These are phyloP conservation scores for Leccinum subtestaceum DNA, from an alignment of 768 basidiomycete genomes.

Conservation along the genomic window DNA sequence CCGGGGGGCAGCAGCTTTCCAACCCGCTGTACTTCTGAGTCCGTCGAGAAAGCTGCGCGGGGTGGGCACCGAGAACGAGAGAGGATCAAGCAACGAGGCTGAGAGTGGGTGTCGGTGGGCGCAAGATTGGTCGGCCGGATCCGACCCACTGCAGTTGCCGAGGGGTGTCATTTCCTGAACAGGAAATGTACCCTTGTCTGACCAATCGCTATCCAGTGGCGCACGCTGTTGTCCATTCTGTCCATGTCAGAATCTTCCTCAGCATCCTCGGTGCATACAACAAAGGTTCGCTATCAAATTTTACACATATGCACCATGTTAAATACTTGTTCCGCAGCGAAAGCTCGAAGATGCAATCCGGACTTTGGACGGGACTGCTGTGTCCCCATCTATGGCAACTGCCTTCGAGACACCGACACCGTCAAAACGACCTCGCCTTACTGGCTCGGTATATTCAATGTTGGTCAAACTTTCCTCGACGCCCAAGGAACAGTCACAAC, in stretches of 20 bases:
- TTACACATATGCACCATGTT: neutral
- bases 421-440: slow-evolving; percentile 52
- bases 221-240: neutral
- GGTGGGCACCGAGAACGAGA: neutral
- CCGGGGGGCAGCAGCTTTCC: no score
- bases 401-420: slow-evolving; percentile 34
- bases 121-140: no score
- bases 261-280: slow-evolving; percentile 32
- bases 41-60: neutral
- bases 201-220: neutral
- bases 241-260: slow-evolving; percentile 17
- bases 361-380: slow-evolving; percentile 62
- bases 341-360: slow-evolving; percentile 83
- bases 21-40: no score
- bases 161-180: neutral
- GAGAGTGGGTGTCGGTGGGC: no score
- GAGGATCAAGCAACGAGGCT: no score
- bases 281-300: slow-evolving; percentile 38
- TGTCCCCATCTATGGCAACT: slow-evolving; percentile 31
- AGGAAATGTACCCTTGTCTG: neutral
- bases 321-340: slow-evolving; percentile 41
- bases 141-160: no score
- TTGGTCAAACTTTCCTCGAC: slow-evolving; percentile 75
- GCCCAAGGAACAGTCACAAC: slow-evolving; percentile 42
- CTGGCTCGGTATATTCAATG: slow-evolving; percentile 71